Evolutionary conservation across 768 basidiomycete species (phyloP).

Genomic region (Pleurotus pulmonarius): DNA sequence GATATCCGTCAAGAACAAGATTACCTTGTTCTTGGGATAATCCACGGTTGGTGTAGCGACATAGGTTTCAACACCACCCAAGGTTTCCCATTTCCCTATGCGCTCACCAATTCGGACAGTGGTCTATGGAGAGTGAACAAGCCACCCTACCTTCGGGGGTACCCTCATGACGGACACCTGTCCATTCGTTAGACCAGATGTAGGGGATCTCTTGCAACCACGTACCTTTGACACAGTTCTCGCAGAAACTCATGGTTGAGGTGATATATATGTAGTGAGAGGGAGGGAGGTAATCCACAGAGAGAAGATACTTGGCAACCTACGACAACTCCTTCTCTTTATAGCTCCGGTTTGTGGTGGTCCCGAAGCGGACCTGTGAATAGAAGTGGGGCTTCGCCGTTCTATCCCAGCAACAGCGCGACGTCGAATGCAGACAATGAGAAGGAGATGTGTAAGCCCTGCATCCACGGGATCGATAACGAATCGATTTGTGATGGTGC

Average conservation of each 20-base stretch:
- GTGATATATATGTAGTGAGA: not conserved
- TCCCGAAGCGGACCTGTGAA: too few species aligned
- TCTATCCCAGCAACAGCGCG: too few species aligned
- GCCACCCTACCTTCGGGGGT: slow-evolving; percentile 24
- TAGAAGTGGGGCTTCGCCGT: too few species aligned
- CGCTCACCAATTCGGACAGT: not conserved
- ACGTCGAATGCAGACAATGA: too few species aligned
- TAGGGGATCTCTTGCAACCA: not conserved
- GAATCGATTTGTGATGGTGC: too few species aligned
- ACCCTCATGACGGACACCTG: slow-evolving; percentile 37
- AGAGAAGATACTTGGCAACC: too few species aligned
- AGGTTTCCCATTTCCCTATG: slow-evolving; percentile 31
- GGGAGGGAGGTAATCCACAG: too few species aligned
- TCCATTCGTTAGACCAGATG: not conserved
- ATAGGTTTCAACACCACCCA: slow-evolving; percentile 36
- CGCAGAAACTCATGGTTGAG: slow-evolving; percentile 44
- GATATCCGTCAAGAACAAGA: slow-evolving; percentile 41
- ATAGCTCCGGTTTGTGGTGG: not conserved
- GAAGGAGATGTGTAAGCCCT: too few species aligned
- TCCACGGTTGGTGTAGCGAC: slow-evolving; percentile 35
- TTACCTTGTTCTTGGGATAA: slow-evolving; percentile 40
- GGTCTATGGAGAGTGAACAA: not conserved
- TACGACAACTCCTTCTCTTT: not conserved
- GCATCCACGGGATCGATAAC: too few species aligned
- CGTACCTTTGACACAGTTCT: slow-evolving; percentile 42